These are phyloP conservation scores for Pythium rishiriense DNA, from an alignment of 352 stramenopile species.

Conservation along the genomic window DNA sequence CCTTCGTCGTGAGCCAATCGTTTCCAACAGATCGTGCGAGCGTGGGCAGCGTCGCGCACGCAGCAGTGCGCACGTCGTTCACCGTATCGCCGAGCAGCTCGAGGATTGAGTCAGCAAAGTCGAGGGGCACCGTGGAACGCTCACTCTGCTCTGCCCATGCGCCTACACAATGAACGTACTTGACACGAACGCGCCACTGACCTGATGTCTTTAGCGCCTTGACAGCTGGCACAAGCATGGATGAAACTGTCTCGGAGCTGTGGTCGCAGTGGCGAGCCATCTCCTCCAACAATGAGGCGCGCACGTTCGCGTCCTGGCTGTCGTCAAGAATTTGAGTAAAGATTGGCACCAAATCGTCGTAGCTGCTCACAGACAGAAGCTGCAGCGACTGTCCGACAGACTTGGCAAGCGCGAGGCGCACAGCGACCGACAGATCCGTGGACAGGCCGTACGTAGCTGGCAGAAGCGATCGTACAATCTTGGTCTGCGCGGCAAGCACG, in stretches of 20 bases:
- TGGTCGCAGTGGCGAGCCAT: conserved; percentile 78
- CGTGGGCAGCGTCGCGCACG: conserved; percentile 62
- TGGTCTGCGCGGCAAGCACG: conserved; percentile 62
- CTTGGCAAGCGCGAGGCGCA: conserved; percentile 71
- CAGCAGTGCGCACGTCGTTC: conserved; percentile 67
- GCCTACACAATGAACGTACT: conserved; percentile 84
- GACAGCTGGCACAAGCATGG: conserved; percentile 73
- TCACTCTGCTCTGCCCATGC: conserved; percentile 76
- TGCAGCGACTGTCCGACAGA: conserved; percentile 75
- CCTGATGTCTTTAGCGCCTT: conserved; percentile 62
- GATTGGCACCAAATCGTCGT: conserved; percentile 82
- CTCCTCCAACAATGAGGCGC: conserved; percentile 79
- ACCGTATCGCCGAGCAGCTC: conserved; percentile 68
- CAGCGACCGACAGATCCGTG: conserved; percentile 74
- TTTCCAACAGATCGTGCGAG: conserved; percentile 70
- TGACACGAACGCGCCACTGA: conserved; percentile 83
- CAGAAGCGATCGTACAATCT: conserved; percentile 80
- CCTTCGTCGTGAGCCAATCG: conserved; percentile 79
- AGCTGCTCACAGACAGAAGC: conserved; percentile 64
- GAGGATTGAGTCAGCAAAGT: conserved; percentile 76
- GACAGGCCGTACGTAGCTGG: conserved; percentile 77
- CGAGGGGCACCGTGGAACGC: conserved; percentile 48
- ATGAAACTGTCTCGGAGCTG: conserved; percentile 57
- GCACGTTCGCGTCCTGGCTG: conserved; percentile 76
- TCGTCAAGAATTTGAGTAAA: conserved; percentile 83